Conservation (phyloP, 768 basidiomycete genomes). For the Paxillus ammoniavirescens region DNA sequence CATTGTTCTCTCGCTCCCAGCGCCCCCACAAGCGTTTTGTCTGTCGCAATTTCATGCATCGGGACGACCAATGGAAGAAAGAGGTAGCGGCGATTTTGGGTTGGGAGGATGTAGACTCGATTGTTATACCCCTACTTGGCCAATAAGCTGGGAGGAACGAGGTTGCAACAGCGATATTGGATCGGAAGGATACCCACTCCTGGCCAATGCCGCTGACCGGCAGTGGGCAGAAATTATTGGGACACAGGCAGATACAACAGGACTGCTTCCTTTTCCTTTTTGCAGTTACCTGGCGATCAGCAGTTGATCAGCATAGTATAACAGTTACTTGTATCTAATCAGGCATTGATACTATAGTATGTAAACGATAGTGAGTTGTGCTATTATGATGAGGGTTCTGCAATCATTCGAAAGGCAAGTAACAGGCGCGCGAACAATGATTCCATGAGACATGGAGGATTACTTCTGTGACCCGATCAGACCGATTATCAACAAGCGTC, state of each 20-base stretch:
- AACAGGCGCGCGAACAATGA: neutral
- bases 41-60: neutral
- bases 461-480: constrained; percentile 31
- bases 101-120: neutral
- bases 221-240: neutral
- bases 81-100: neutral
- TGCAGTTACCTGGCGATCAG: no score
- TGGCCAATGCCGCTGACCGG: neutral
- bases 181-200: neutral
- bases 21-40: constrained; percentile 2
- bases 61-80: neutral
- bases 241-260: neutral
- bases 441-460: neutral
- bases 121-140: neutral
- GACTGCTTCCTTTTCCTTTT: neutral
- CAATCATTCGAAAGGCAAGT: constrained; percentile 3
- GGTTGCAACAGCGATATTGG: neutral
- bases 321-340: no score
- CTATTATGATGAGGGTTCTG: constrained; percentile 10
- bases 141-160: neutral
- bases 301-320: no score
- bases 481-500: constrained; percentile 52
- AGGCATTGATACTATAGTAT: neutral
- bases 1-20: constrained; percentile 16
- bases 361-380: constrained; percentile 3